Conservation (phyloP, 2,329 filamentous ascomycete species). For the Colletotrichum theobromicola region DNA sequence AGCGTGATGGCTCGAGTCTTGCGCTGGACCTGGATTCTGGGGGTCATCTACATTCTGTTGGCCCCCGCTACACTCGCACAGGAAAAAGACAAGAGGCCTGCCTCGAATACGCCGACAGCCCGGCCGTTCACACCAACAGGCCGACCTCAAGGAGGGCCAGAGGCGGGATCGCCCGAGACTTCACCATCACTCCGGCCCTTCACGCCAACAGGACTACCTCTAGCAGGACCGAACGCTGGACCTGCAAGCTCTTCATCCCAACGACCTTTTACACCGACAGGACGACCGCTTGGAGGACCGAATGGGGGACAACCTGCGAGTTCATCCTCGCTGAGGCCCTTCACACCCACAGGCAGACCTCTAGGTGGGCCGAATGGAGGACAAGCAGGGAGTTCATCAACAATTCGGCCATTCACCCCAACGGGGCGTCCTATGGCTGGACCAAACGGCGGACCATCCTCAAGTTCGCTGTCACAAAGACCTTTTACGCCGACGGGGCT, state of each 20-base stretch:
- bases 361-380: background rate
- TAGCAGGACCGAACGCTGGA: background rate
- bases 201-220: background rate
- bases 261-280: background rate
- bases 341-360: background rate
- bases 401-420: background rate
- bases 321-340: background rate
- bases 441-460: background rate
- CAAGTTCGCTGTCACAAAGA: background rate
- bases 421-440: background rate
- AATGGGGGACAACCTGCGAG: fast-evolving
- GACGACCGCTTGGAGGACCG: background rate
- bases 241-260: fast-evolving
- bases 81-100: background rate
- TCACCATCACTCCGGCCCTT: background rate
- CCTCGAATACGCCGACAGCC: fast-evolving
- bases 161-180: too few relatives aligned
- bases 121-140: background rate
- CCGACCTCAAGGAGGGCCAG: too few relatives aligned
- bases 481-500: background rate
- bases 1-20: background rate
- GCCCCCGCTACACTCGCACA: background rate
- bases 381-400: background rate
- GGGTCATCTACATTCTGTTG: background rate
- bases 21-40: background rate